Conservation (phyloP, 305 asterid species). For the Andrographis paniculata region DNA sequence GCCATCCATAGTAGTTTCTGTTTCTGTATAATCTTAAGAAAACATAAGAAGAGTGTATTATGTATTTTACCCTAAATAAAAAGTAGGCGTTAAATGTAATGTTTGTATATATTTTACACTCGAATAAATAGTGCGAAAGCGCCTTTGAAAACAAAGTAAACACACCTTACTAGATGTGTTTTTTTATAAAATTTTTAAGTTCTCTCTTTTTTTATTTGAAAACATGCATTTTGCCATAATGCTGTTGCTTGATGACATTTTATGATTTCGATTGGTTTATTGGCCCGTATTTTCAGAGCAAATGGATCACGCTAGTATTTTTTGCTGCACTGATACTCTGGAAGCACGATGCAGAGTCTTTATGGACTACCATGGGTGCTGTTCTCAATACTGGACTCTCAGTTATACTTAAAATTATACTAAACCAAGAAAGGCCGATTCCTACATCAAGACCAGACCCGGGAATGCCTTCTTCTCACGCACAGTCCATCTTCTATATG, state of each 20-base stretch:
- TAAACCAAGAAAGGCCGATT: conserved; percentile 77
- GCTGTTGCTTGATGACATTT: not conserved
- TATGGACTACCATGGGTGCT: conserved; percentile 64
- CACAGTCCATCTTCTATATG: conserved; percentile 53
- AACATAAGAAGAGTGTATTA: no score
- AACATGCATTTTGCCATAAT: no score
- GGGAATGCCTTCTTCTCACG: conserved; percentile 95
- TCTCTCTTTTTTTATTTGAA: no score
- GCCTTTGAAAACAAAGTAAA: no score
- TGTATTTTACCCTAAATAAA: no score
- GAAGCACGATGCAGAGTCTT: conserved; percentile 65
- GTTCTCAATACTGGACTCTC: conserved; percentile 45
- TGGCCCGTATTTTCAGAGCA: conserved; percentile 55
- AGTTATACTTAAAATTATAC: conserved; percentile 32
- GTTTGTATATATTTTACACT: no score
- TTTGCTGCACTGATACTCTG: conserved; percentile 35
- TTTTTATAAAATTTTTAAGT: no score
- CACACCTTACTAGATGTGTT: no score
- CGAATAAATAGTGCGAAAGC: no score
- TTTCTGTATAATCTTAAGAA: no score
- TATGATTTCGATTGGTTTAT: conserved; percentile 9
- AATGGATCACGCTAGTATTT: conserved; percentile 44
- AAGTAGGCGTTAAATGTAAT: no score
- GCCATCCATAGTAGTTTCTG: no score
- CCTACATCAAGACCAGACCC: conserved; percentile 67